A percentile compares a stretch with the other conserved stretches of the same genome.
These are phyloP conservation scores for Trichosporon sp. DNA, from an alignment of 1,284 basidiomycete species.

Conservation along the genomic window DNA sequence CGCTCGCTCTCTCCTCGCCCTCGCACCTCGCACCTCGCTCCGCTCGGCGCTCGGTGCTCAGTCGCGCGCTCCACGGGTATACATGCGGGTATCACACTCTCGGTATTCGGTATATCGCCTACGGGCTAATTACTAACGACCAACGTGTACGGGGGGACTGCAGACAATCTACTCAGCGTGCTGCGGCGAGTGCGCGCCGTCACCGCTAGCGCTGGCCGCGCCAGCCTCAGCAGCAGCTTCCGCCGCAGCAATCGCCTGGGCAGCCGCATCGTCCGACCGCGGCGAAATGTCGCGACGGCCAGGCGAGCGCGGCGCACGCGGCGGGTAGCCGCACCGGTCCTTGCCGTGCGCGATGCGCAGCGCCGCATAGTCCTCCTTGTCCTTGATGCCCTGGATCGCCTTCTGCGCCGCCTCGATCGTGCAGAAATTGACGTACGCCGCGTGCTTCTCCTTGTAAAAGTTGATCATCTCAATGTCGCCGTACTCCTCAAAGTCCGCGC, in stretches of 20 bases:
- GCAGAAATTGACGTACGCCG: conserved; percentile 89
- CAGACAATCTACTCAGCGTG: neutral
- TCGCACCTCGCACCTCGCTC: neutral
- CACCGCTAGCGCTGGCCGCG: neutral
- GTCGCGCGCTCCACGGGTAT: neutral
- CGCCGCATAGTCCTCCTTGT: conserved; percentile 70
- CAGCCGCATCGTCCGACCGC: conserved; percentile 16
- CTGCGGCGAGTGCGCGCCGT: neutral
- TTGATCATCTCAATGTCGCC: conserved; percentile 92
- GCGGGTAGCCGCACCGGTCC: conserved; percentile 70
- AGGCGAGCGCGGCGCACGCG: conserved; percentile 21
- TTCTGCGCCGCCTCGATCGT: conserved; percentile 91
- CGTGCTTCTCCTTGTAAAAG: conserved; percentile 92
- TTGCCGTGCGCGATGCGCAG: conserved; percentile 86
- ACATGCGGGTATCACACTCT: conserved; percentile 5
- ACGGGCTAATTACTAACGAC: neutral
- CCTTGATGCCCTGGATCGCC: conserved; percentile 84
- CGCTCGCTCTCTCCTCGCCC: neutral
- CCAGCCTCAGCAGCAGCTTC: conserved; percentile 12
- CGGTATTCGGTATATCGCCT: conserved; percentile 1
- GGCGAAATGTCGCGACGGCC: conserved; percentile 17
- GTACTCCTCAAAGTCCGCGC: conserved; percentile 82
- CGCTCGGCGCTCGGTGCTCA: neutral
- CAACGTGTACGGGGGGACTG: neutral
- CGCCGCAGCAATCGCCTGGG: conserved; percentile 21